phyloP scores from a whole-genome alignment of 257 asterid genomes.

The Solanum chilense region DNA sequence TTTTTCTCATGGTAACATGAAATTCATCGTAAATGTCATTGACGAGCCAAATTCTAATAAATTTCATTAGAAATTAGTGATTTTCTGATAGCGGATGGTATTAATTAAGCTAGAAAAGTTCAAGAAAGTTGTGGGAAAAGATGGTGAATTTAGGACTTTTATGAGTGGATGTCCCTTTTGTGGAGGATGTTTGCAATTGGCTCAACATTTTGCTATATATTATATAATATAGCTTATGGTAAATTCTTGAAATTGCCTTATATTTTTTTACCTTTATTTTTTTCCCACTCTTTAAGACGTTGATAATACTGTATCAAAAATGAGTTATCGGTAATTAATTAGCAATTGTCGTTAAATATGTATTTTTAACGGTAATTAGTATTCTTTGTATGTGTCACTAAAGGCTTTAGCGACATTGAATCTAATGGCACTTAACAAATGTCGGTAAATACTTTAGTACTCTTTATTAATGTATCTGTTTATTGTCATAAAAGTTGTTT shows the following conservation, averaged over 20 bases:
- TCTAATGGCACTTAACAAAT: too few relatives aligned
- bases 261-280: neutral
- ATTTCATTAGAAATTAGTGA: neutral
- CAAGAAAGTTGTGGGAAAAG: slow-evolving; percentile 58
- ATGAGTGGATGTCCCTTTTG: neutral
- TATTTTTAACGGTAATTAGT: too few relatives aligned
- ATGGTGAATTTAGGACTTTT: slow-evolving; percentile 40
- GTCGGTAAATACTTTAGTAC: fast-evolving
- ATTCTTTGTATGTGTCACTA: too few relatives aligned
- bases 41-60: neutral
- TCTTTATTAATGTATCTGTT: too few relatives aligned
- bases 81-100: neutral
- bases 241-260: neutral
- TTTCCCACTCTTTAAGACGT: neutral
- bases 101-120: slow-evolving; percentile 4
- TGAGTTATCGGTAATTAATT: too few relatives aligned
- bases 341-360: fast-evolving
- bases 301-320: neutral
- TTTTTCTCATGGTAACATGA: neutral
- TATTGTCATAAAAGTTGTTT: too few relatives aligned
- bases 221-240: neutral
- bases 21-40: neutral
- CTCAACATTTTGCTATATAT: neutral
- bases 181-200: neutral
- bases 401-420: too few relatives aligned